Conservation (phyloP, 306 rosid genomes). For the Prunus mume region DNA sequence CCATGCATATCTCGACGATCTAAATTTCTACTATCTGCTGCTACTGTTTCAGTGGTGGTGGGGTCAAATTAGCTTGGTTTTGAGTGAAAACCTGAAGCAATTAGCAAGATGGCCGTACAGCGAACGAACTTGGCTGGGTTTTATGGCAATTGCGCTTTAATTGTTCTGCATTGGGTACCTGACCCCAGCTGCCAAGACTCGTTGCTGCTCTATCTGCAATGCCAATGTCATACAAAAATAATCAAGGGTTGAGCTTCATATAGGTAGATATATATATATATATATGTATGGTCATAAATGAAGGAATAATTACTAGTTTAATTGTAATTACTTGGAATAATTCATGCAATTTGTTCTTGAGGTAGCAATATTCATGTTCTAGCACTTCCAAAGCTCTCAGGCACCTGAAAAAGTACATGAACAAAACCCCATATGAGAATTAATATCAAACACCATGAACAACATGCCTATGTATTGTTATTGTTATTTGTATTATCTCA, state of each 20-base stretch:
- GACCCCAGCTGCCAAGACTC: conserved; percentile 81
- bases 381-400: conserved; percentile 83
- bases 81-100: background rate
- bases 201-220: conserved; percentile 75
- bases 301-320: background rate
- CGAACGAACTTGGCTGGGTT: too few species aligned
- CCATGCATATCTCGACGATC: too few species aligned
- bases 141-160: conserved; percentile 2
- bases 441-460: too few species aligned
- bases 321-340: conserved; percentile 64
- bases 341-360: conserved; percentile 87
- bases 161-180: conserved; percentile 70
- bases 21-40: too few species aligned
- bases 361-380: conserved; percentile 91
- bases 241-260: background rate
- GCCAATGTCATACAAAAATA: background rate
- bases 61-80: background rate
- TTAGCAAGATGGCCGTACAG: background rate
- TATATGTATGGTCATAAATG: background rate
- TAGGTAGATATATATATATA: background rate
- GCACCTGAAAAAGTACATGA: conserved; percentile 45
- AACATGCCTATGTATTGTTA: too few species aligned
- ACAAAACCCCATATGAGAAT: background rate
- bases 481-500: too few species aligned
- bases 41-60: too few species aligned